Base-by-base conservation (phyloP, 78 protist genomes). In the Chrysochromulina tobinii region DNA sequence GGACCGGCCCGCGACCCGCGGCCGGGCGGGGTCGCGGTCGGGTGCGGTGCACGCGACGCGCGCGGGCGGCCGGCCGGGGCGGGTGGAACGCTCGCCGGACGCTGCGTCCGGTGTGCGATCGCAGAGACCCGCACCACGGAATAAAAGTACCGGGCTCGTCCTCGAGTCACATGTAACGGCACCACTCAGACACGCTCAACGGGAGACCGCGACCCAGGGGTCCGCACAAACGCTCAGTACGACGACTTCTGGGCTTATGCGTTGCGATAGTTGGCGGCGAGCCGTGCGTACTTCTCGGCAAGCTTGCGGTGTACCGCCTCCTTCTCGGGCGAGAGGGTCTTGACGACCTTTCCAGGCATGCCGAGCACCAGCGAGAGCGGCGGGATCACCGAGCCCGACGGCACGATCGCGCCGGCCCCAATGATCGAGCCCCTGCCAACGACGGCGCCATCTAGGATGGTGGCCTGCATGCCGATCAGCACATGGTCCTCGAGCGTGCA, bases 401-500 rank as follows among this genome's bases (percentile, higher is more conserved):
- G 15, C 55, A 72, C 81, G 81, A 72, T 25, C 23, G 53, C 51
- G 53, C 81, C 81, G 6, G 81, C 81, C 54, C 81, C 81, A 14
- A 72, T 53, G 53, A 72, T 72, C 25, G 81, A 72, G 18, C 81
- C 81, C 3, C 81, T 50, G 53, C 81, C 81, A 18, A 72, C 38
- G 8, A 38, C 54, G 2, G 54, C 81, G 81, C 81, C 81, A 18
- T 72, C 81, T 14, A 72, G 81, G 17, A 72, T 54, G 54, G 81
- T 72, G 3, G 81, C 81, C 27, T 72, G 20, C 53, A 72, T 72
- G 81, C 81, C 81, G 15, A 72, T 72, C 54, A 72, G 53, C 54
- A 50, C n/a, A 12, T 14, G 27, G 81, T 72, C 81, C 53, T 72
- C 81, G 81, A 72, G n/a, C 17, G 81, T 72, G 81, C 81, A 72